These are phyloP conservation scores for Melaleuca alternifolia DNA, from an alignment of 345 rosid genomes.

Conservation along the genomic window DNA sequence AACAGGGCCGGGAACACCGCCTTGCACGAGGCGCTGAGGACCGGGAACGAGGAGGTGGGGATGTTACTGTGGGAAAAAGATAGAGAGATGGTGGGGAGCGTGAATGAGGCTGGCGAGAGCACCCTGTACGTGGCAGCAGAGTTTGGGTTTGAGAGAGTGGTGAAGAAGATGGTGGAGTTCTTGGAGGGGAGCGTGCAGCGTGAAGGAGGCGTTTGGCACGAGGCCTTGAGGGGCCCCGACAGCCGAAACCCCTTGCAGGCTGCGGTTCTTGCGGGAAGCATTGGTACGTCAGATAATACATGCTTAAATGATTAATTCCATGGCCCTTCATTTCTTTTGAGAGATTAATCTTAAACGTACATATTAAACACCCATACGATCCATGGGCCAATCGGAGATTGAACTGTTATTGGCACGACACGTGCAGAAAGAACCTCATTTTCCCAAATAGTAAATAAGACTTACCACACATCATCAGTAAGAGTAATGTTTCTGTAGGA, in stretches of 20 bases:
- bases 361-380: background rate
- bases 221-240: background rate
- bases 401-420: background rate
- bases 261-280: background rate
- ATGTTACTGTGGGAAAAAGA: background rate
- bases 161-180: background rate
- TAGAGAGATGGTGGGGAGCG: background rate
- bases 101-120: background rate
- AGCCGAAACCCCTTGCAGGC: background rate
- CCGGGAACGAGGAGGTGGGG: background rate
- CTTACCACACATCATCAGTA: background rate
- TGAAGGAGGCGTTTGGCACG: background rate
- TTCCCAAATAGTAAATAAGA: background rate
- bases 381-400: background rate
- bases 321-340: background rate
- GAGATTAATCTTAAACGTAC: background rate
- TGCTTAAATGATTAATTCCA: background rate
- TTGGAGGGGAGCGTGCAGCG: background rate
- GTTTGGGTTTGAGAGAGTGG: background rate
- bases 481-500: background rate
- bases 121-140: background rate
- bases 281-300: background rate
- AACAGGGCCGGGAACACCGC: background rate
- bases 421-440: background rate
- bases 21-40: background rate